Percentiles rank a stretch among this genome's conserved stretches.
Evolutionary conservation across 495 filamentous ascomycete species (phyloP).

Genomic region (Aspergillus kassunensis): DNA sequence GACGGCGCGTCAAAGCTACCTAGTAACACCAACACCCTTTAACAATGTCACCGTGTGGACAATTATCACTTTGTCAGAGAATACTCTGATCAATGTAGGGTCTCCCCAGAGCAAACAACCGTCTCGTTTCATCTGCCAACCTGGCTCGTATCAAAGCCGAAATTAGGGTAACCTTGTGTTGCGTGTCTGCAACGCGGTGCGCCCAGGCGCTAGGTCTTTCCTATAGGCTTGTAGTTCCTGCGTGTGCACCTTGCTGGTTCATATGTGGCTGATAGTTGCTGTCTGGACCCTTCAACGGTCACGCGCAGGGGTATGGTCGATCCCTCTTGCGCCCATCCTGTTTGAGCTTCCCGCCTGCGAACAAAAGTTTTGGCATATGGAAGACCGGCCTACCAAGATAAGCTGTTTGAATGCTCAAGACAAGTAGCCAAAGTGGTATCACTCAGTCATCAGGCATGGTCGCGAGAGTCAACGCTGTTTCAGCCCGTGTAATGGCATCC

Average conservation of each 20-base stretch:
- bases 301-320: not conserved
- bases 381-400: not conserved
- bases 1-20: not conserved
- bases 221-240: not conserved
- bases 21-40: too few relatives aligned
- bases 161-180: not conserved
- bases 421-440: too few relatives aligned
- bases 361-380: not conserved
- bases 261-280: too few relatives aligned
- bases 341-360: not conserved
- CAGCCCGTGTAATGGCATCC: constrained; percentile 48
- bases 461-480: constrained; percentile 47
- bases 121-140: not conserved
- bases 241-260: too few relatives aligned
- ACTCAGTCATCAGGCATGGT: constrained; percentile 36
- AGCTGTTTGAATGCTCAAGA: too few relatives aligned
- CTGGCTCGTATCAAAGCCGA: not conserved
- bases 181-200: constrained; percentile 1
- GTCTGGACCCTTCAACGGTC: not conserved
- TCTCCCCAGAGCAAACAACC: not conserved
- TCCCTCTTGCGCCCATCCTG: not conserved
- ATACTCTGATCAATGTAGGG: too few relatives aligned
- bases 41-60: too few relatives aligned
- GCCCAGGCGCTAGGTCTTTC: not conserved
- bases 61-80: too few relatives aligned